Conservation (phyloP, 1,284 basidiomycete species). For the Cryptococcus depauperatus region DNA sequence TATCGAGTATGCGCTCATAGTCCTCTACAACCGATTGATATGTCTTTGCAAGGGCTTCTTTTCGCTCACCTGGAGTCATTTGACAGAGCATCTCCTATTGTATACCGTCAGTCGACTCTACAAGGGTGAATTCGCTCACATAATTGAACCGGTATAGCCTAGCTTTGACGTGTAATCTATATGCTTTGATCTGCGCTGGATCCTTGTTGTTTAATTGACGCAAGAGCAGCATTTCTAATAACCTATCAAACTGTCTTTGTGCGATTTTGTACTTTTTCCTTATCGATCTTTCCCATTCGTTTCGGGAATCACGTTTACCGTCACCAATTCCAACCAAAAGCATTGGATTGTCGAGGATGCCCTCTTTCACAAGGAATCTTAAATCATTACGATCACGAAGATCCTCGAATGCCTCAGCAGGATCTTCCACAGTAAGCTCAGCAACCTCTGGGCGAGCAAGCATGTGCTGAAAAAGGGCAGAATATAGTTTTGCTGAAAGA, state of each 20-base stretch:
- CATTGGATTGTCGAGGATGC: constrained; percentile 28
- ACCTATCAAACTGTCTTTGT: constrained; percentile 83
- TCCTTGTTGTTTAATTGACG: constrained; percentile 62
- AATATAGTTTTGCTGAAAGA: constrained; percentile 71
- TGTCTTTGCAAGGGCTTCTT: constrained; percentile 86
- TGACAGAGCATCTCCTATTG: constrained; percentile 74
- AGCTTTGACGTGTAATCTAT: constrained; percentile 76
- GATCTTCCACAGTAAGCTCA: constrained; percentile 94
- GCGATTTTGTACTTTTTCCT: constrained; percentile 81
- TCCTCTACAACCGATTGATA: constrained; percentile 80
- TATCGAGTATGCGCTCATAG: constrained; percentile 69
- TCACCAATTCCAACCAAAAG: constrained; percentile 31
- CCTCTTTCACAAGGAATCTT: constrained; percentile 53
- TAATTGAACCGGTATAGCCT: constrained; percentile 90
- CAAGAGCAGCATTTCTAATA: constrained; percentile 85
- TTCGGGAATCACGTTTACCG: constrained; percentile 21
- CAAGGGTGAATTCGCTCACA: constrained; percentile 48
- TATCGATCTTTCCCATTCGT: constrained; percentile 67
- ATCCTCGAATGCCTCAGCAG: constrained; percentile 66
- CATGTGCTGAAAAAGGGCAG: constrained; percentile 71
- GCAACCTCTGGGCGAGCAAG: constrained; percentile 60
- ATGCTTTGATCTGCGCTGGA: constrained; percentile 54
- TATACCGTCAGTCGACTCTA: neutral
- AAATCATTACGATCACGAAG: constrained; percentile 88
- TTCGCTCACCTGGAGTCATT: constrained; percentile 72